A percentile compares a stretch with the other conserved stretches of the same genome.
These are phyloP conservation scores for Diospyros kaki DNA, from an alignment of 148 eudicot species.

Conservation along the genomic window DNA sequence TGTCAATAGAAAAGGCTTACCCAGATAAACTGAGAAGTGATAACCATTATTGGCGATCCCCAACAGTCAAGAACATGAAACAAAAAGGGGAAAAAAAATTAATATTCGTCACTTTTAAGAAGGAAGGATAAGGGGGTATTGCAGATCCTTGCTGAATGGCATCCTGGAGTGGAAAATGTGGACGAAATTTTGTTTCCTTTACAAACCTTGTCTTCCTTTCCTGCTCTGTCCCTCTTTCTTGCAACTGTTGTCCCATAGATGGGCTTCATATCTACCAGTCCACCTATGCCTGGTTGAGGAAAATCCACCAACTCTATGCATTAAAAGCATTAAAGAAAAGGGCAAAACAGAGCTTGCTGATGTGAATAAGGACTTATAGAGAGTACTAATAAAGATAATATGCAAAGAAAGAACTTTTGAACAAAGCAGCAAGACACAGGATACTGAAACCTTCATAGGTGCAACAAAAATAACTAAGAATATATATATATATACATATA, in stretches of 20 bases:
- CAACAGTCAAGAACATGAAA: constrained; percentile 17
- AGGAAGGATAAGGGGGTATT: neutral
- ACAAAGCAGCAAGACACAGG: too few species aligned
- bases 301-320: neutral
- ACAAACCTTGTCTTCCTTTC: constrained; percentile 92
- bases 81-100: neutral
- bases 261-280: constrained; percentile 80
- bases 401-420: neutral
- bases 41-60: neutral
- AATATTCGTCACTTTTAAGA: constrained; percentile 9
- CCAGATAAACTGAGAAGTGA: constrained; percentile 89
- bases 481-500: neutral
- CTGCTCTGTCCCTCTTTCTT: constrained; percentile 96
- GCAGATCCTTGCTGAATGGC: neutral
- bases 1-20: constrained; percentile 33
- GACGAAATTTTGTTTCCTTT: neutral
- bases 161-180: neutral
- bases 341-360: neutral
- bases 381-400: too few species aligned
- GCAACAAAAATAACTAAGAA: neutral
- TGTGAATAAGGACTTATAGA: neutral
- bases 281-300: constrained; percentile 69
- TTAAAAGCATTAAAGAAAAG: neutral
- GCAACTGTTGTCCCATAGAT: constrained; percentile 77
- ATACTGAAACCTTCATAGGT: neutral